phyloP scores from a whole-genome alignment of 2,329 filamentous ascomycete species.

The Dichotomopilus funicola region DNA sequence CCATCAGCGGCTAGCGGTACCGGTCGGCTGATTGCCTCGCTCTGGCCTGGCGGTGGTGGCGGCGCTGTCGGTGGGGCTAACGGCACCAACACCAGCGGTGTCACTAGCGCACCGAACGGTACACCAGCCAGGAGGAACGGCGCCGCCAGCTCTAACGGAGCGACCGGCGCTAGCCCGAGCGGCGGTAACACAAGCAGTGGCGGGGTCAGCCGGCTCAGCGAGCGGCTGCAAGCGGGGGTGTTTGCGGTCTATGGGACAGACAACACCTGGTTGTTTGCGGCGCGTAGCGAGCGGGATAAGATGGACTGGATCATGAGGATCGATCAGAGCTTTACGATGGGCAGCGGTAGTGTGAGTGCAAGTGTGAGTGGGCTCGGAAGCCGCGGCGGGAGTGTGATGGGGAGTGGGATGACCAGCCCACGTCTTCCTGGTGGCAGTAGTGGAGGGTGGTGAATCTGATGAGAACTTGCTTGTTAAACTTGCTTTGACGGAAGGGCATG shows the following conservation, averaged over 20 bases:
- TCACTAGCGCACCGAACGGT: no score
- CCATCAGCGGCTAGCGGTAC: slow-evolving; percentile 20
- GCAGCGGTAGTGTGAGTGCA: slow-evolving; percentile 36
- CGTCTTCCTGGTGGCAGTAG: background rate
- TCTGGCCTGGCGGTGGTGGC: slow-evolving; percentile 37
- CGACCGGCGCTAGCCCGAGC: background rate
- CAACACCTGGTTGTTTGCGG: slow-evolving; percentile 93
- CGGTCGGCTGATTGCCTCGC: slow-evolving; percentile 47
- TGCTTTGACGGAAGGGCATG: no score
- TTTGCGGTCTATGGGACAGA: slow-evolving; percentile 93
- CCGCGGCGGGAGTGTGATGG: background rate
- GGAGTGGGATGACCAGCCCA: background rate
- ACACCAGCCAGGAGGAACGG: no score
- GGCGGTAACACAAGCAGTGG: slow-evolving; percentile 6
- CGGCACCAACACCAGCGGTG: no score
- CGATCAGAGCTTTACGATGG: slow-evolving; percentile 64
- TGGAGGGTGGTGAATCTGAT: background rate
- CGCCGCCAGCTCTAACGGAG: background rate
- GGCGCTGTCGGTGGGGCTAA: background rate
- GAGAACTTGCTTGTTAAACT: no score
- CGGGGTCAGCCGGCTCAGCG: slow-evolving; percentile 46
- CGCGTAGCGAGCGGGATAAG: slow-evolving; percentile 83
- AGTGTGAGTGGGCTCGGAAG: slow-evolving; percentile 1
- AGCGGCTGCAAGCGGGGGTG: slow-evolving; percentile 61
- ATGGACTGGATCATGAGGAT: slow-evolving; percentile 95